phyloP scores from a whole-genome alignment of 129 eudicot species.

The Helianthus annuus region HanXRQr2.0-SUNRISE NC_035436.2:25571955-25572454 shows the following conservation, averaged over 20 bases:
- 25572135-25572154: neutral
- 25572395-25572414: constrained; percentile 34
- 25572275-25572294: constrained; percentile 34
- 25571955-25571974: no score
- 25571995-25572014: no score
- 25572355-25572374: constrained; percentile 38
- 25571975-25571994: no score
- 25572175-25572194: constrained; percentile 16
- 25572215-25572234: constrained; percentile 8
- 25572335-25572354: constrained; percentile 23
- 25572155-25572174: neutral
- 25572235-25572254: constrained; percentile 24
- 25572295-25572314: constrained; percentile 23
- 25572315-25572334: constrained; percentile 22
- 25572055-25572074: no score
- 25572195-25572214: constrained; percentile 19
- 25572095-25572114: no score
- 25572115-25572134: no score
- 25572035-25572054: no score
- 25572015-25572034: no score
- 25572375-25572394: constrained; percentile 36
- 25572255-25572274: constrained; percentile 15
- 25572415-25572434: constrained; percentile 9
- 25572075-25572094: no score
- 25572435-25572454: constrained; percentile 3